Evolutionary conservation across 768 basidiomycete genomes (phyloP).

Genomic region (Leccinum olivaceopallidum): DNA sequence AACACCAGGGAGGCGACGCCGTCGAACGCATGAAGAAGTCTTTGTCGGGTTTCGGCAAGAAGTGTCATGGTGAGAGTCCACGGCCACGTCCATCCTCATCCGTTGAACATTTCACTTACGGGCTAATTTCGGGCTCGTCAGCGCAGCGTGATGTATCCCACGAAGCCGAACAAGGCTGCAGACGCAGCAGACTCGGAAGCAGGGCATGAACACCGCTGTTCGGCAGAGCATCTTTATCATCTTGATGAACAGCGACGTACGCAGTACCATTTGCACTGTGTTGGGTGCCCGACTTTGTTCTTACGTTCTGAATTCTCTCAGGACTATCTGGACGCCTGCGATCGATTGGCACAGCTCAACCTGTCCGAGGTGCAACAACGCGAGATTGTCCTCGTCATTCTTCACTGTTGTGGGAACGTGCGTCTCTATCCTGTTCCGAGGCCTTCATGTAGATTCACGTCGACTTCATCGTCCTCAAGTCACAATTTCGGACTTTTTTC

Average conservation of each 20-base stretch:
- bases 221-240: conserved; percentile 89
- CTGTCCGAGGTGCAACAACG: conserved; percentile 90
- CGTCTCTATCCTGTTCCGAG: conserved; percentile 19
- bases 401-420: conserved; percentile 93
- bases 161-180: conserved; percentile 22
- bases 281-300: background rate
- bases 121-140: conserved; percentile 59
- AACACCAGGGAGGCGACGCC: conserved; percentile 72
- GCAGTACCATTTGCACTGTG: conserved; percentile 22
- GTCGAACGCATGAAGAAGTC: conserved; percentile 90
- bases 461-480: conserved; percentile 76
- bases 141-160: conserved; percentile 70
- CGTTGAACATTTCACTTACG: background rate
- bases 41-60: conserved; percentile 72
- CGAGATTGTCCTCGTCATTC: conserved; percentile 88
- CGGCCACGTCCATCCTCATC: background rate
- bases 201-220: conserved; percentile 99
- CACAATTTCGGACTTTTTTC: conserved; percentile 65
- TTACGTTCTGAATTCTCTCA: conserved; percentile 31
- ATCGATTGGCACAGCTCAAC: conserved; percentile 80
- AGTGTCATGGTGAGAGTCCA: conserved; percentile 55
- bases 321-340: conserved; percentile 97
- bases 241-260: conserved; percentile 92
- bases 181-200: conserved; percentile 57
- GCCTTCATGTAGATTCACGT: conserved; percentile 33